Percentiles rank a stretch among this genome's conserved stretches.
phyloP scores from a whole-genome alignment of 768 basidiomycete genomes.

The Suillus subaureus region DNA sequence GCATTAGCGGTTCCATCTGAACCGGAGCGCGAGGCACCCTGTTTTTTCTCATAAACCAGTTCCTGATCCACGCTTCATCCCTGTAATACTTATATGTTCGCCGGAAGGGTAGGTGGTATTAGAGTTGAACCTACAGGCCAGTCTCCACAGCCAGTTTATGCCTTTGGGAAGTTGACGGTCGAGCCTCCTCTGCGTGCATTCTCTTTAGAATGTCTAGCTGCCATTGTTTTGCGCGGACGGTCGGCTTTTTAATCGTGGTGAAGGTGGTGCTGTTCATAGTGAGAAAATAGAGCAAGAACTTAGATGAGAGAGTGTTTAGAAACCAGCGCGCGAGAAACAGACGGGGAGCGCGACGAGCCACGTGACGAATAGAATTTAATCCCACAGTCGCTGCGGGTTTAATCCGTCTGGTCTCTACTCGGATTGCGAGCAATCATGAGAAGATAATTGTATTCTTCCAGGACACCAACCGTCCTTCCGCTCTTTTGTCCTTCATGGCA shows the following conservation, averaged over 20 bases:
- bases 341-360: not conserved
- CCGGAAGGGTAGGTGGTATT: constrained; percentile 9
- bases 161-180: constrained; percentile 26
- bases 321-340: not conserved
- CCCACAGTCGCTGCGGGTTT: not conserved
- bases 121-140: constrained; percentile 30
- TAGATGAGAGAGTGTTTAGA: not conserved
- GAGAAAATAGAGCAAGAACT: not conserved
- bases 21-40: constrained; percentile 12
- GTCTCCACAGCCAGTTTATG: constrained; percentile 26
- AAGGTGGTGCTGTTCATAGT: constrained; percentile 11
- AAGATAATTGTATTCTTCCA: constrained; percentile 7
- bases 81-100: constrained; percentile 14
- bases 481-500: constrained; percentile 15
- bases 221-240: constrained; percentile 28
- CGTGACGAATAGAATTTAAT: not conserved
- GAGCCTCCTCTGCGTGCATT: constrained; percentile 23
- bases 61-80: constrained; percentile 31
- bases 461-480: constrained; percentile 4
- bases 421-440: not conserved
- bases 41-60: constrained; percentile 33
- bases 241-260: constrained; percentile 14
- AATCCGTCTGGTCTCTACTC: too few species aligned
- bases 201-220: constrained; percentile 31
- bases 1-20: not conserved